Percentiles rank a stretch among this genome's conserved stretches.
These are phyloP conservation scores for Mucor circinelloides DNA, from an alignment of 371 early-diverging fungal genomes.

Conservation along the genomic window DNA sequence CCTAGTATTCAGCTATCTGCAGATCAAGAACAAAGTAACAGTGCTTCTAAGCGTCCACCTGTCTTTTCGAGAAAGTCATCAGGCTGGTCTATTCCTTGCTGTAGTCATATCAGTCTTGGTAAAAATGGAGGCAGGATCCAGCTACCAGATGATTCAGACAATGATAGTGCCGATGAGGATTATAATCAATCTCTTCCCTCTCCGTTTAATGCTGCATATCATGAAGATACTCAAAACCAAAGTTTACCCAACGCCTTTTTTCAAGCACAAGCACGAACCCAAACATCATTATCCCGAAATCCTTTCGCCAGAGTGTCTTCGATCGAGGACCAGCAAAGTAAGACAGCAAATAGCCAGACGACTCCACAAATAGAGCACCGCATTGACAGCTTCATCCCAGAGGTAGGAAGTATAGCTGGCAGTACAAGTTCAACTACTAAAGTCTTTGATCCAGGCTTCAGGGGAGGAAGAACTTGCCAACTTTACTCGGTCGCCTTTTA, in stretches of 20 bases:
- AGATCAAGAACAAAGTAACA: neutral
- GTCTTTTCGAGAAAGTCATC: neutral
- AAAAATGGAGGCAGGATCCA: constrained; percentile 8
- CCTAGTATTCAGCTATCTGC: neutral
- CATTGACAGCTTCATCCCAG: neutral
- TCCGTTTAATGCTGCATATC: neutral
- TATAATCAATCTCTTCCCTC: neutral
- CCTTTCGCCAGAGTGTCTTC: constrained; percentile 20
- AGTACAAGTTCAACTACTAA: neutral
- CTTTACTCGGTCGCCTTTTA: neutral
- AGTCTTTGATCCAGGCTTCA: neutral
- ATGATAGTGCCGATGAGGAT: constrained; percentile 10
- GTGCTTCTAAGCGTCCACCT: neutral
- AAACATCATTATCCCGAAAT: constrained; percentile 9
- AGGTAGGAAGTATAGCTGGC: neutral
- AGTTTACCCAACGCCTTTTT: neutral
- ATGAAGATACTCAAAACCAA: neutral
- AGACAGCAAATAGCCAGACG: too few relatives aligned
- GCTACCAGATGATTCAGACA: constrained; percentile 26
- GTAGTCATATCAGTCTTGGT: constrained; percentile 3
- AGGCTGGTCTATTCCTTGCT: constrained; percentile 21
- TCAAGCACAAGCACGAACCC: neutral
- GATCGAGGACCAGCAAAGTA: neutral
- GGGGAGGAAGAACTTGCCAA: constrained; percentile 13
- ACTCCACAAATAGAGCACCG: neutral